Conservation (phyloP, 2,329 filamentous ascomycete species). For the Phyllosticta ampelicida region DNA sequence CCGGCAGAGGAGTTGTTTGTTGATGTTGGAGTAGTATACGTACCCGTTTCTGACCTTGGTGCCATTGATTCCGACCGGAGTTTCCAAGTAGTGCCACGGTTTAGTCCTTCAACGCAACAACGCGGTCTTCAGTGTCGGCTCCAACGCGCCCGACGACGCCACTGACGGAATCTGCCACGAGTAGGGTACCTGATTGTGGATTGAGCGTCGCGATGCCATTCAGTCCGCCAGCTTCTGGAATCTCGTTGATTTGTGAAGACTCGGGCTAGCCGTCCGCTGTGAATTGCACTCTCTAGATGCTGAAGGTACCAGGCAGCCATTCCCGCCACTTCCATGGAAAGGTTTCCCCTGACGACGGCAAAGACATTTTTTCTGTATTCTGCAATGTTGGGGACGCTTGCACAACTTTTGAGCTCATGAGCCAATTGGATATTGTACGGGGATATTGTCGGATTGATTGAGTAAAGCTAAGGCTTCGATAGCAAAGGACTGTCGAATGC, state of each 20-base stretch:
- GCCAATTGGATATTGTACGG: constrained; percentile 16
- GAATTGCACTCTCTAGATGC: background rate
- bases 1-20: constrained; percentile 11
- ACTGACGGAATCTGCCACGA: constrained; percentile 17
- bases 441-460: constrained; percentile 21
- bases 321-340: constrained; percentile 1
- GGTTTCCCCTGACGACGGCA: constrained; percentile 17
- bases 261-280: background rate
- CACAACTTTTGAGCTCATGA: constrained; percentile 17
- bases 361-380: constrained; percentile 24
- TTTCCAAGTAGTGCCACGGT: constrained; percentile 12
- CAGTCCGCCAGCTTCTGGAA: constrained; percentile 12
- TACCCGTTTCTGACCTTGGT: constrained; percentile 12
- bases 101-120: constrained; percentile 12
- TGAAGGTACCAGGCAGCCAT: background rate
- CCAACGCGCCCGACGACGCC: constrained; percentile 16
- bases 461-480: constrained; percentile 22
- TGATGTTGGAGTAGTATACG: constrained; percentile 18
- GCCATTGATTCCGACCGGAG: constrained; percentile 17
- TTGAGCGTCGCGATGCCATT: constrained; percentile 19
- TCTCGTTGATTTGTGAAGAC: constrained; percentile 13
- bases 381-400: constrained; percentile 26
- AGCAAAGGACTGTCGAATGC: constrained; percentile 22
- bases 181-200: constrained; percentile 10
- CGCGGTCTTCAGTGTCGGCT: constrained; percentile 8